phyloP scores from a whole-genome alignment of 768 basidiomycete species.

The Scleroderma bovista region DNA sequence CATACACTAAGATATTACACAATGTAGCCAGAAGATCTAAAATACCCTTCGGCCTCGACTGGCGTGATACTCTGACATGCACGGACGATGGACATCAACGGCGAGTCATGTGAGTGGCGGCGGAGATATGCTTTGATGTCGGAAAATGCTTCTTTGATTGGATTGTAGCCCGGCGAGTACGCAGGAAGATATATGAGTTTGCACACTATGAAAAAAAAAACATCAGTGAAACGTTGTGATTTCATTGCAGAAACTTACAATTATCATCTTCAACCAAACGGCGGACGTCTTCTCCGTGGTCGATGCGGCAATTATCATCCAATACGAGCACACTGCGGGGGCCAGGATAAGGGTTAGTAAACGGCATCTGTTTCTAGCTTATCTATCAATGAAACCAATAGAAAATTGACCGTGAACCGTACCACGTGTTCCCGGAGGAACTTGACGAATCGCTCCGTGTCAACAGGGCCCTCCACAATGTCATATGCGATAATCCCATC shows the following conservation, averaged over 20 bases:
- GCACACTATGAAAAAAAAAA: constrained; percentile 24
- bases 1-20: no score
- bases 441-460: constrained; percentile 1
- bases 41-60: neutral
- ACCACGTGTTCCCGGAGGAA: constrained; percentile 10
- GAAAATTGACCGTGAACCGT: no score
- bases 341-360: constrained; percentile 6
- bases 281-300: constrained; percentile 15
- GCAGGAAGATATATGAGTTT: constrained; percentile 29
- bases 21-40: constrained; percentile 6
- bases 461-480: constrained; percentile 10
- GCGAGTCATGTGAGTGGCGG: neutral
- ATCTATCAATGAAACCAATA: no score
- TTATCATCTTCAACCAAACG: constrained; percentile 17
- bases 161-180: constrained; percentile 29
- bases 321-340: constrained; percentile 16
- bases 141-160: constrained; percentile 25
- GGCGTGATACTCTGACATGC: neutral
- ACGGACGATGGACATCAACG: constrained; percentile 16
- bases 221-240: no score
- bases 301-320: constrained; percentile 24
- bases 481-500: constrained; percentile 12
- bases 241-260: constrained; percentile 9
- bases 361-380: constrained; percentile 1
- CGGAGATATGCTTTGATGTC: constrained; percentile 17